Evolutionary conservation across 208 protist genomes (phyloP).

Genomic region (Strigomonas oncopelti): DNA sequence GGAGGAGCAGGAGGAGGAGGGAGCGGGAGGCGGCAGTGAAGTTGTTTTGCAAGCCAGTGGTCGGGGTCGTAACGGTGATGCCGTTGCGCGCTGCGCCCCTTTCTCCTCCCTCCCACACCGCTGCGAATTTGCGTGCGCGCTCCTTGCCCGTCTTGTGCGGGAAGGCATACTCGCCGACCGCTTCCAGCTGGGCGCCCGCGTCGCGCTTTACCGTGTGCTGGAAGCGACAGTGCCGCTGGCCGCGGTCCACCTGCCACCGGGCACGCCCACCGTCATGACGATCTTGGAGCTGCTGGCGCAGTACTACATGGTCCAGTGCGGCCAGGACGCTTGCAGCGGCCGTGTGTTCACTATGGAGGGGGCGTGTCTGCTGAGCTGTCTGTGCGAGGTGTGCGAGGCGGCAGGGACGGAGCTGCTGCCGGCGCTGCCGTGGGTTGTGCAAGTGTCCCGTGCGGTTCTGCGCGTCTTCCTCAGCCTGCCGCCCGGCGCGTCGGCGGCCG

Average conservation of each 20-base stretch:
- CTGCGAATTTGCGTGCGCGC: neutral
- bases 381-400: slow-evolving; percentile 28
- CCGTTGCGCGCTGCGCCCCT: neutral
- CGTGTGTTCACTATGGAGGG: slow-evolving; percentile 21
- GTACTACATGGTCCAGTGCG: slow-evolving; percentile 20
- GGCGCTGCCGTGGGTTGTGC: slow-evolving; percentile 25
- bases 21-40: too few relatives aligned
- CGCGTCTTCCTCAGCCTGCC: slow-evolving; percentile 15
- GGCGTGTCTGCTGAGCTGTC: slow-evolving; percentile 33
- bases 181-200: slow-evolving; percentile 4
- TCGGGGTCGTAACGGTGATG: too few relatives aligned
- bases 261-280: slow-evolving; percentile 13
- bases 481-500: neutral
- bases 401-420: slow-evolving; percentile 15
- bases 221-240: neutral
- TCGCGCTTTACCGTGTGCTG: slow-evolving; percentile 7
- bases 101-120: neutral
- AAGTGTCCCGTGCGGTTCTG: slow-evolving; percentile 22
- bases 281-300: slow-evolving; percentile 19
- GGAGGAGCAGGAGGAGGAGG: neutral
- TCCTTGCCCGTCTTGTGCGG: neutral
- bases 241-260: neutral
- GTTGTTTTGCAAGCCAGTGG: too few relatives aligned
- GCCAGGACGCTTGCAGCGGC: neutral
- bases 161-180: neutral